These are phyloP conservation scores for Daldinia childiae DNA, from an alignment of 495 filamentous ascomycete species.

Conservation along the genomic window DNA sequence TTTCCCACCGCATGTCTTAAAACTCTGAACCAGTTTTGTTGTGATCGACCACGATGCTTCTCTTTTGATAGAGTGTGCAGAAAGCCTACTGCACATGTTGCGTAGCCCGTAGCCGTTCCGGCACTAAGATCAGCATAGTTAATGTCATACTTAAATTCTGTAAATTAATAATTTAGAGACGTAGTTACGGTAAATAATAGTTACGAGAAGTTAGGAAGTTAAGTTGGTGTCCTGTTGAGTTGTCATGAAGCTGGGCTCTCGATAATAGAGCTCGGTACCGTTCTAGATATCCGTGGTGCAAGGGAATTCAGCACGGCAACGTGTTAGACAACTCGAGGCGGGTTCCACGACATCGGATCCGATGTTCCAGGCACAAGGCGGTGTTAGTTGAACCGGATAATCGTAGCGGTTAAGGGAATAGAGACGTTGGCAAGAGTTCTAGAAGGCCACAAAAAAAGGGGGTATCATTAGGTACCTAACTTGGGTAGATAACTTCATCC, in stretches of 20 bases:
- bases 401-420: constrained; percentile 20
- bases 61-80: constrained; percentile 16
- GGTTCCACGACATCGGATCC: constrained; percentile 38
- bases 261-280: constrained; percentile 7
- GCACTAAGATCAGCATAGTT: constrained; percentile 28
- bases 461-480: constrained; percentile 9
- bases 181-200: neutral
- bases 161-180: neutral
- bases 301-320: constrained; percentile 6
- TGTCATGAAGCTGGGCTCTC: constrained; percentile 5
- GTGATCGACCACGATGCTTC: constrained; percentile 33
- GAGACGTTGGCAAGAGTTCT: constrained; percentile 20
- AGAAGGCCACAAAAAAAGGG: constrained; percentile 28
- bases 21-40: constrained; percentile 28
- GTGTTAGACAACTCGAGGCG: constrained; percentile 6
- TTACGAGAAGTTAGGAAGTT: neutral
- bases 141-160: constrained; percentile 22
- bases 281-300: constrained; percentile 10
- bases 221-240: neutral
- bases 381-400: constrained; percentile 27
- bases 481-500: constrained; percentile 6
- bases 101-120: constrained; percentile 6
- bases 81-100: constrained; percentile 24
- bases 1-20: constrained; percentile 9
- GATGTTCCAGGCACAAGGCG: constrained; percentile 31